Base-by-base conservation (phyloP, 148 eudicot species). In the Chenopodium album region DNA sequence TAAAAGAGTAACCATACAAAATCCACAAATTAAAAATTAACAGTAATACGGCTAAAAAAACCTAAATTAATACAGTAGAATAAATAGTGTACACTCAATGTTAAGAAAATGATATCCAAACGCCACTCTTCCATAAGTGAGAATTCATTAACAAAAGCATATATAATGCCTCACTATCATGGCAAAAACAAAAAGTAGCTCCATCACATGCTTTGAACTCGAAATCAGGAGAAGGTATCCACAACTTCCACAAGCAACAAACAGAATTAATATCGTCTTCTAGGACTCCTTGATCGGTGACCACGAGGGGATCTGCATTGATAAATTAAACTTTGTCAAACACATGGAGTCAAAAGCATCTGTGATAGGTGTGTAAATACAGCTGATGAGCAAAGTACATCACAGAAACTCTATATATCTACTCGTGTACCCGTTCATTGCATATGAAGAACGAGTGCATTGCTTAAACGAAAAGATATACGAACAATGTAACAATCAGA, bases 221-320 rank as follows among this genome's bases (percentile, higher is more conserved):
- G 26, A 48, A 73, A 71, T 47, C 34, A 48, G n/a, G 56, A 70
- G 22, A 44, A 44, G 77, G 71, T 76, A 84, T 79, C 52, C 64
- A 74, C 80, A 85, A 19, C 70, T 65, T 75, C 81, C 50, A 76
- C 9, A 22, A 59, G 44, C 85, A 78, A 66, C 72, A 78, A 60
- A 59, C 31, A 29, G 28, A 67, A 47, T 88, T 79, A 91, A 84
- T 73, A 87, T 89, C 97, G 89, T 86, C 93, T 89, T 85, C 90
- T 80, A 10, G 97, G 97, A 84, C 94, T 93, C 86, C 93, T 90
- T 32, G 97, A 93, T 37, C 92, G 91, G 75, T 63, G 90, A 31
- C 89, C 89, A 9, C 89, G 90, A n/a, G 94, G 93, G 71, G 92
- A 90, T 78, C 97, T 93, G 90, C 80, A 79, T 17, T 7, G 76